Evolutionary conservation across 2,329 filamentous ascomycete genomes (phyloP).

Genomic region (Neurospora sp.): DNA sequence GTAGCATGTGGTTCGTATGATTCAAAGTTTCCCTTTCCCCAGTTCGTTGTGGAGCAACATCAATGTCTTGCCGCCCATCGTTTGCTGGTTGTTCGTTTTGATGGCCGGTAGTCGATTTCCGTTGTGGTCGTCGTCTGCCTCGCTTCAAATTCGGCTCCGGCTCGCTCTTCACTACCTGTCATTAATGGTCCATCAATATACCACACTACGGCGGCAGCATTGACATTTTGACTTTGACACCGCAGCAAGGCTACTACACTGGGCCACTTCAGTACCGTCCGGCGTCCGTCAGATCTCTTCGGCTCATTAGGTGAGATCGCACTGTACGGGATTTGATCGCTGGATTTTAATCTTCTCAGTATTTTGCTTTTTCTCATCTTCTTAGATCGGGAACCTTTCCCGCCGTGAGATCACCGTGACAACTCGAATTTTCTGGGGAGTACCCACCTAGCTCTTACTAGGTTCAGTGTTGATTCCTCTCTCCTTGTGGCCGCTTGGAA

Average conservation of each 20-base stretch:
- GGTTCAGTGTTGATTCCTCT: not conserved
- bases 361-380: not conserved
- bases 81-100: not conserved
- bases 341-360: not conserved
- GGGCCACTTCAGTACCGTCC: not conserved
- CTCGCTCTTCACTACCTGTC: not conserved
- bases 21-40: not conserved
- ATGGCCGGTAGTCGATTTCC: not conserved
- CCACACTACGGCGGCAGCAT: not conserved
- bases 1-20: no score
- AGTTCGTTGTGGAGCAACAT: not conserved
- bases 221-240: not conserved
- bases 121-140: not conserved
- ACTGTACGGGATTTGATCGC: not conserved
- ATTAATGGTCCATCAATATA: not conserved
- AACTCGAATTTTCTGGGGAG: not conserved
- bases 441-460: not conserved
- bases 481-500: not conserved
- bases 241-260: not conserved
- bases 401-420: not conserved
- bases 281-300: not conserved
- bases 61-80: not conserved
- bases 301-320: not conserved
- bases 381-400: not conserved
- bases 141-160: not conserved